Evolutionary conservation across 192 early-diverging fungal genomes (phyloP).

Genomic region (Jimgerdemannia lactiflua): DNA sequence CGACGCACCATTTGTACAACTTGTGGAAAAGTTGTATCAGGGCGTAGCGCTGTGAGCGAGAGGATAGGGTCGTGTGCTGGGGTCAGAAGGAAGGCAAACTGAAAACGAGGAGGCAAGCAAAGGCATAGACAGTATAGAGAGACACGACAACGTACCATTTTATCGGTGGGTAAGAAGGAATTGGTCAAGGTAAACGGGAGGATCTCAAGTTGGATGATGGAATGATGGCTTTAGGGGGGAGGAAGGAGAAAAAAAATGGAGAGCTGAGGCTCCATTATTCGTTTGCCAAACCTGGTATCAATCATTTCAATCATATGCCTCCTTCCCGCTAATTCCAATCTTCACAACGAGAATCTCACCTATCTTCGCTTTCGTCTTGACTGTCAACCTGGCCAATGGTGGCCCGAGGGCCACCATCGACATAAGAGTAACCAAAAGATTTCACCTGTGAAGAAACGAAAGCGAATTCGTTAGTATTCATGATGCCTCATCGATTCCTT

Average conservation of each 20-base stretch:
- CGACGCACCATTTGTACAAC: conserved; percentile 73
- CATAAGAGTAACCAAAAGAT: conserved; percentile 21
- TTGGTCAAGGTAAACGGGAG: conserved; percentile 7
- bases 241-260: too few relatives aligned
- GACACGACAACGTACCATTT: background rate
- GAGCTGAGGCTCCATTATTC: too few relatives aligned
- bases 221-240: background rate
- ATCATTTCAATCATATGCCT: too few relatives aligned
- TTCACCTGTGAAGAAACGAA: conserved; percentile 8
- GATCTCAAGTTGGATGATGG: conserved; percentile 19
- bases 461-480: background rate
- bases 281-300: too few relatives aligned
- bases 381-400: background rate
- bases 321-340: too few relatives aligned
- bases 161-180: background rate
- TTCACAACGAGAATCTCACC: too few relatives aligned
- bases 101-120: too few relatives aligned
- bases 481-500: background rate
- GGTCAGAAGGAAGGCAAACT: too few relatives aligned
- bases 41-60: conserved; percentile 31
- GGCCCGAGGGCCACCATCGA: background rate
- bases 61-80: background rate
- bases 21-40: conserved; percentile 64
- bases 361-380: background rate
- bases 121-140: background rate